Evolutionary conservation across 2,329 filamentous ascomycete genomes (phyloP).

Genomic region (Neurospora sp.): DNA sequence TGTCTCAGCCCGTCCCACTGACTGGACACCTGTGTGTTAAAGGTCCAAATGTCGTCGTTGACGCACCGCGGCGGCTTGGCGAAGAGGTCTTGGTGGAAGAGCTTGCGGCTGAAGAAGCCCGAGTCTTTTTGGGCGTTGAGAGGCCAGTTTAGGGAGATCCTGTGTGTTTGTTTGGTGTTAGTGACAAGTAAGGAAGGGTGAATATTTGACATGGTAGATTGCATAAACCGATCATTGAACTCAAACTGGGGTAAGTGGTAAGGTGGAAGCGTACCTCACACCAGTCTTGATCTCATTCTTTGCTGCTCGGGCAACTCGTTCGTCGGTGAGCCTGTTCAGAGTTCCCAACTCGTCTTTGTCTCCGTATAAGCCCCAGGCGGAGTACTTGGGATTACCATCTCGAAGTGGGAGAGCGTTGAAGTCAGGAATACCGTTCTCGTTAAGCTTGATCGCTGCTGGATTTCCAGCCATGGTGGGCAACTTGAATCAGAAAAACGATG

Average conservation of each 20-base stretch:
- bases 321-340: conserved; percentile 48
- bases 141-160: conserved; percentile 50
- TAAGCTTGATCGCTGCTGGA: conserved; percentile 18
- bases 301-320: conserved; percentile 40
- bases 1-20: conserved; percentile 49
- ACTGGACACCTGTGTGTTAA: conserved; percentile 48
- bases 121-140: conserved; percentile 42
- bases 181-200: background rate
- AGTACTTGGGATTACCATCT: conserved; percentile 32
- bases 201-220: background rate
- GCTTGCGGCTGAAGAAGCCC: conserved; percentile 45
- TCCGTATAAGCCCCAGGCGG: conserved; percentile 43
- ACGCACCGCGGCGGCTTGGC: conserved; percentile 38
- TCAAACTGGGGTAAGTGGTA: background rate
- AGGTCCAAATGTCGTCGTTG: conserved; percentile 50
- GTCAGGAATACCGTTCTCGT: conserved; percentile 33
- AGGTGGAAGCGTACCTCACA: conserved; percentile 24
- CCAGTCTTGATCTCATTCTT: conserved; percentile 44
- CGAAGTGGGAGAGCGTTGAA: conserved; percentile 38
- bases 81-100: conserved; percentile 31
- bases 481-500: background rate
- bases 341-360: conserved; percentile 48
- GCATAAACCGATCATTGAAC: background rate
- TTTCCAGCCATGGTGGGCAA: background rate
- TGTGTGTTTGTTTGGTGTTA: conserved; percentile 12